A percentile compares a stretch with the other conserved stretches of the same genome.
phyloP scores from a whole-genome alignment of 257 asterid genomes.

The Phtheirospermum japonicum region DNA sequence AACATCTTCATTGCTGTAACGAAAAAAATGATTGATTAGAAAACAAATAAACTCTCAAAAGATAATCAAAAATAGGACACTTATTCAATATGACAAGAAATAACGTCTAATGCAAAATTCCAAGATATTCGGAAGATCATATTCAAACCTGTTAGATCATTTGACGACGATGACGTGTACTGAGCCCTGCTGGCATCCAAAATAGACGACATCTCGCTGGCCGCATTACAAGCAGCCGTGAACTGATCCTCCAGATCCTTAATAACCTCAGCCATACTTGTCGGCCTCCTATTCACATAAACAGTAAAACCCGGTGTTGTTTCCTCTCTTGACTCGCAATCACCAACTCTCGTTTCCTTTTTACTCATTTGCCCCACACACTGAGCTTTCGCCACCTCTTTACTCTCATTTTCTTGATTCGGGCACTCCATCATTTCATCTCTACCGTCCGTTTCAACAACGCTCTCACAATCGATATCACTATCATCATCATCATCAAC shows the following conservation, averaged over 20 bases:
- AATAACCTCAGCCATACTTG: constrained; percentile 88
- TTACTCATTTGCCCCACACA: constrained; percentile 52
- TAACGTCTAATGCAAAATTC: neutral
- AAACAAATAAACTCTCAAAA: neutral
- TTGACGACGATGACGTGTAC: constrained; percentile 47
- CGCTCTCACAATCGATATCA: constrained; percentile 17
- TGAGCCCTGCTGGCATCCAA: constrained; percentile 78
- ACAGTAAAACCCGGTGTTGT: constrained; percentile 81
- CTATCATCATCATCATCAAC: constrained; percentile 40
- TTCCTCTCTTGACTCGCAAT: constrained; percentile 57
- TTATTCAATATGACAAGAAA: constrained; percentile 4
- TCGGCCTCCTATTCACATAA: constrained; percentile 76
- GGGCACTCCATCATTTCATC: constrained; percentile 40
- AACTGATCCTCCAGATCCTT: constrained; percentile 90
- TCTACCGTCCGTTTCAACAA: constrained; percentile 40
- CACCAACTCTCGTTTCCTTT: constrained; percentile 55
- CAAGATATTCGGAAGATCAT: neutral
- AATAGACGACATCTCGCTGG: constrained; percentile 64
- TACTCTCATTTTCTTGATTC: constrained; percentile 37
- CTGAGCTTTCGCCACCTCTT: constrained; percentile 58
- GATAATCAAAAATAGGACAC: neutral
- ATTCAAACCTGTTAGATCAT: constrained; percentile 62
- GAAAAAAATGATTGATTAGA: constrained; percentile 8
- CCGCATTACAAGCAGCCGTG: constrained; percentile 64
- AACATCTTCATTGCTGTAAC: constrained; percentile 75